These are phyloP conservation scores for Colletotrichum shisoi DNA, from an alignment of 2,329 filamentous ascomycete genomes.

Conservation along the genomic window DNA sequence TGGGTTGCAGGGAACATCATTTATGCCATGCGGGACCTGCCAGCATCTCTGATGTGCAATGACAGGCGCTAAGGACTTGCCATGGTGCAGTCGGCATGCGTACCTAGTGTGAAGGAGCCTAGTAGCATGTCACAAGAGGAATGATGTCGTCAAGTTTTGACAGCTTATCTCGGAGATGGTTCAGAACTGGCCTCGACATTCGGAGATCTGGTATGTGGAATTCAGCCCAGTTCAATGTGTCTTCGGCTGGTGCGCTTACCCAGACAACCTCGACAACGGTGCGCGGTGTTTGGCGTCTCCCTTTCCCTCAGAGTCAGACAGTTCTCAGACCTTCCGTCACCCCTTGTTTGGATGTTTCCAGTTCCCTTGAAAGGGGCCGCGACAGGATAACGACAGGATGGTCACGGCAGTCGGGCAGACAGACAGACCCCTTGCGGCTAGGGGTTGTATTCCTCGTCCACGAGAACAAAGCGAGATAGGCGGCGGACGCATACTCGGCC, in stretches of 20 bases:
- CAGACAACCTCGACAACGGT: neutral
- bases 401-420: neutral
- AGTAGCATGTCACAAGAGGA: neutral
- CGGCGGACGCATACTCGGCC: conserved; percentile 18
- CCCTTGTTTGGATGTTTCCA: conserved; percentile 21
- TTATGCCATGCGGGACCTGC: conserved; percentile 22
- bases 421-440: conserved; percentile 11
- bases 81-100: neutral
- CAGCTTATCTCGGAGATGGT: conserved; percentile 5
- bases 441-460: conserved; percentile 19
- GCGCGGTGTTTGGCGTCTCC: conserved; percentile 5
- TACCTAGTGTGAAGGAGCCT: neutral
- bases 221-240: conserved; percentile 6
- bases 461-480: conserved; percentile 33
- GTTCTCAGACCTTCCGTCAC: conserved; percentile 20
- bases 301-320: conserved; percentile 23
- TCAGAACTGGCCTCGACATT: conserved; percentile 5
- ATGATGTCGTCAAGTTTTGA: neutral
- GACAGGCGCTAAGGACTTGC: conserved; percentile 9
- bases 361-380: conserved; percentile 34
- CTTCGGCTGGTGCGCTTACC: conserved; percentile 27
- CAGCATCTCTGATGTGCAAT: conserved; percentile 3
- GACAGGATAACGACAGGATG: conserved; percentile 18
- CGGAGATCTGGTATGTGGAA: conserved; percentile 12
- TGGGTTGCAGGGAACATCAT: conserved; percentile 6